Conservation (phyloP, 371 early-diverging fungal genomes). For the Apophysomyces ossiformis region DNA sequence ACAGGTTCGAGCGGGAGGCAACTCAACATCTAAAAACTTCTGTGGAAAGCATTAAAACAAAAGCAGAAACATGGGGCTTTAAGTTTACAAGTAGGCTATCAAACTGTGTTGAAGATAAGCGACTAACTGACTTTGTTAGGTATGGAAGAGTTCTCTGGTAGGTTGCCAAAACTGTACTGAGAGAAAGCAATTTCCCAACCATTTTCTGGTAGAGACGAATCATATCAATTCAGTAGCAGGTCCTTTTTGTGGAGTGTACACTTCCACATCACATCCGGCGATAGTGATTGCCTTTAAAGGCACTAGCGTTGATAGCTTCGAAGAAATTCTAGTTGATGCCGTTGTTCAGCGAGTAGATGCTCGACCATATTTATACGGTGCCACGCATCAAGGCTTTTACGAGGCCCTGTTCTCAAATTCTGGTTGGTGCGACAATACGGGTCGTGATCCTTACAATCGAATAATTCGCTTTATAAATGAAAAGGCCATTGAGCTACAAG, state of each 20-base stretch:
- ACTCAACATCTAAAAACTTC: too few relatives aligned
- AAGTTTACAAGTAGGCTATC: too few relatives aligned
- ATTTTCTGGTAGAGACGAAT: conserved; percentile 25
- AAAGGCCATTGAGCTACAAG: conserved; percentile 24
- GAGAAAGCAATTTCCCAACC: too few relatives aligned
- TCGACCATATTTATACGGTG: conserved; percentile 27
- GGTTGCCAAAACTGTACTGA: too few relatives aligned
- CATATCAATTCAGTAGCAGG: conserved; percentile 49
- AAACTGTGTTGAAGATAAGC: too few relatives aligned
- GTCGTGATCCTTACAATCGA: conserved; percentile 45
- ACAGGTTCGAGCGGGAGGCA: too few relatives aligned
- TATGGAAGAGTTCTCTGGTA: too few relatives aligned
- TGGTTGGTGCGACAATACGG: not conserved
- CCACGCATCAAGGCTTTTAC: conserved; percentile 39
- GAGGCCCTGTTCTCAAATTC: conserved; percentile 27
- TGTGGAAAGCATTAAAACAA: too few relatives aligned
- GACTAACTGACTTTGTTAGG: too few relatives aligned
- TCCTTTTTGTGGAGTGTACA: conserved; percentile 44
- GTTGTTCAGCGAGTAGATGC: conserved; percentile 33
- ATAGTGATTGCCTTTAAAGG: conserved; percentile 49
- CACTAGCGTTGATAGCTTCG: conserved; percentile 28
- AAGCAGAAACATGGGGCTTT: too few relatives aligned
- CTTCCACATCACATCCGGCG: conserved; percentile 39
- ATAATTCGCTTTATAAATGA: conserved; percentile 40
- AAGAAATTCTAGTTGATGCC: conserved; percentile 40